A percentile compares a stretch with the other conserved stretches of the same genome.
Conservation (phyloP, 441 rosid species). For the Jatropha podagrica region DNA sequence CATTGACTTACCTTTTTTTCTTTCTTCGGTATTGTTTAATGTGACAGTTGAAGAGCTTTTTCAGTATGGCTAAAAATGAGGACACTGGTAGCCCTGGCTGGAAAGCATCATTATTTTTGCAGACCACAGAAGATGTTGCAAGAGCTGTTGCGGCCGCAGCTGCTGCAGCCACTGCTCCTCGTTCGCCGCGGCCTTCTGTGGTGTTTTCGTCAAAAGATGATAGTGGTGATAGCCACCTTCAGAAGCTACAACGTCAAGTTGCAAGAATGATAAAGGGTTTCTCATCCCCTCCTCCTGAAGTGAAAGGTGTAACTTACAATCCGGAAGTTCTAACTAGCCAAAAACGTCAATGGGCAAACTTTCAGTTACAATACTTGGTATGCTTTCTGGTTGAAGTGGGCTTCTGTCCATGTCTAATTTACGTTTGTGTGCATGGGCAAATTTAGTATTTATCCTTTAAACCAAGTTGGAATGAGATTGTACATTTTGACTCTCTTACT, state of each 20-base stretch:
- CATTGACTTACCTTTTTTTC: not conserved
- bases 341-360: constrained; percentile 94
- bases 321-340: constrained; percentile 96
- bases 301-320: constrained; percentile 57
- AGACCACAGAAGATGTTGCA: constrained; percentile 79
- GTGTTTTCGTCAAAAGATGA: constrained; percentile 75
- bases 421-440: not conserved
- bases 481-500: not conserved
- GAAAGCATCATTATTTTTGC: constrained; percentile 73
- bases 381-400: constrained; percentile 25
- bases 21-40: constrained; percentile 13
- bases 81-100: constrained; percentile 82
- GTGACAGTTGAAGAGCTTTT: constrained; percentile 34
- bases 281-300: constrained; percentile 62
- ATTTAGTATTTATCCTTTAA: not conserved
- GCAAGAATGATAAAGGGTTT: constrained; percentile 68
- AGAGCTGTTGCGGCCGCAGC: constrained; percentile 76
- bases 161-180: constrained; percentile 63
- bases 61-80: constrained; percentile 62
- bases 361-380: constrained; percentile 88
- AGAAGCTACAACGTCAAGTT: constrained; percentile 70
- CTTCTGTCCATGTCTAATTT: not conserved
- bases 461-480: not conserved
- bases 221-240: constrained; percentile 57
- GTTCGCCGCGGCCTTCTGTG: constrained; percentile 77